Evolutionary conservation across 2,329 filamentous ascomycete genomes (phyloP).

Genomic region (Colletotrichum sp.): DNA sequence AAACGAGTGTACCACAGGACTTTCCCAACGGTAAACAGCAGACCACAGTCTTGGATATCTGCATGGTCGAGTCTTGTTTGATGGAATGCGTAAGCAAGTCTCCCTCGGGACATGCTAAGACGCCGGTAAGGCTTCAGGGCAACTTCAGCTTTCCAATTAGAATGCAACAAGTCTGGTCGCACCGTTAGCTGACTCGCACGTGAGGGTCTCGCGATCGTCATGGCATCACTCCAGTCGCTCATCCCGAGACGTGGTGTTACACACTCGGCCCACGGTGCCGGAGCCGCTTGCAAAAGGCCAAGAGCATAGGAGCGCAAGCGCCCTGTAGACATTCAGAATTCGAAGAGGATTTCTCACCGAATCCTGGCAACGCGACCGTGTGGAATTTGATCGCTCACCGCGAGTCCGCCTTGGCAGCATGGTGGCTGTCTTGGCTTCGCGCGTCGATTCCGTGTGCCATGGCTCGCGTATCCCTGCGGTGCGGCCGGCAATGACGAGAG

Average conservation of each 20-base stretch:
- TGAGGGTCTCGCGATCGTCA: conserved; percentile 14
- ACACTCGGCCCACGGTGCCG: neutral
- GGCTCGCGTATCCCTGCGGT: conserved; percentile 6
- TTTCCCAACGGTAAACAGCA: neutral
- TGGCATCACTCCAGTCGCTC: neutral
- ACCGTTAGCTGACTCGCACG: conserved; percentile 14
- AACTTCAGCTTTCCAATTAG: neutral
- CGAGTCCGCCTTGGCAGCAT: conserved; percentile 4
- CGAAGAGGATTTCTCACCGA: neutral
- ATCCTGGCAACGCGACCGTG: neutral
- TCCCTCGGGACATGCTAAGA: neutral
- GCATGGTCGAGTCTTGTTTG: neutral
- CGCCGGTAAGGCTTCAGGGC: neutral
- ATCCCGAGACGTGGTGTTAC: neutral
- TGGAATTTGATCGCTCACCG: neutral
- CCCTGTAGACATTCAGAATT: neutral
- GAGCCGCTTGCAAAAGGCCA: neutral
- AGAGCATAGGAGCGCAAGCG: neutral
- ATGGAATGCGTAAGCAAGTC: neutral
- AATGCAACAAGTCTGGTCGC: neutral
- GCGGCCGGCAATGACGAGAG: conserved; percentile 6
- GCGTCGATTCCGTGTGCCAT: conserved; percentile 18
- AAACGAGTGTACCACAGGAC: rapidly evolving
- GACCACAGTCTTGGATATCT: neutral
- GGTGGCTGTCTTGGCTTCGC: conserved; percentile 3